These are phyloP conservation scores for Juglanconis oblonga DNA, from an alignment of 2,329 filamentous ascomycete genomes.

Conservation along the genomic window DNA sequence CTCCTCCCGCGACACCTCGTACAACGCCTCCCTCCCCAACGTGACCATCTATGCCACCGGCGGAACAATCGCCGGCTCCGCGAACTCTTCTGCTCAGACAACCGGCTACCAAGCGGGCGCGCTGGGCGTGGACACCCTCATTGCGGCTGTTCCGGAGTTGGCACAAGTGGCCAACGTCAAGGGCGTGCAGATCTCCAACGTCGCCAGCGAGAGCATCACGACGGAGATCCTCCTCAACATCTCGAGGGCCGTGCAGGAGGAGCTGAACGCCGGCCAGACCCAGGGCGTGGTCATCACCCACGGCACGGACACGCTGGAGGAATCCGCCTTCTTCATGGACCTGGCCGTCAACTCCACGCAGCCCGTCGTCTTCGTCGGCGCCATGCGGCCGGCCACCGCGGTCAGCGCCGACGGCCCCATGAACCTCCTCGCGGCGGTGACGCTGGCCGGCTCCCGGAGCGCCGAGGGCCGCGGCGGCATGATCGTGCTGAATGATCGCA, in stretches of 20 bases:
- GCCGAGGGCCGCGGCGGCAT: constrained; percentile 53
- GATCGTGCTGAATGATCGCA: constrained; percentile 61
- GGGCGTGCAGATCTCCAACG: constrained; percentile 50
- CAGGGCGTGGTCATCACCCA: constrained; percentile 59
- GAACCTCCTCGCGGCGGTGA: constrained; percentile 60
- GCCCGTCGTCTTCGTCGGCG: constrained; percentile 58
- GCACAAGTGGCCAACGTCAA: constrained; percentile 52
- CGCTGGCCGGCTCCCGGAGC: constrained; percentile 45
- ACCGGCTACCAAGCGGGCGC: constrained; percentile 40
- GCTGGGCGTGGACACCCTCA: constrained; percentile 47
- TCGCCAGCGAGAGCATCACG: constrained; percentile 47
- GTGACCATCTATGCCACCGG: constrained; percentile 57
- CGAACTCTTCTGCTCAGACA: constrained; percentile 43
- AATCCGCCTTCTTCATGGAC: constrained; percentile 62
- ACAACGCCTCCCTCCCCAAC: constrained; percentile 41
- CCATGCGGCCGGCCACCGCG: constrained; percentile 62
- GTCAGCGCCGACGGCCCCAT: constrained; percentile 61
- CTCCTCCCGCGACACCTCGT: constrained; percentile 2
- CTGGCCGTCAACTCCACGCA: constrained; percentile 54
- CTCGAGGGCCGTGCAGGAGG: constrained; percentile 44
- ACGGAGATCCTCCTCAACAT: constrained; percentile 46
- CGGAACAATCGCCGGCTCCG: constrained; percentile 57
- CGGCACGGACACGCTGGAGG: constrained; percentile 64
- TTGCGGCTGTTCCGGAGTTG: constrained; percentile 53
- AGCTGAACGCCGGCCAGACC: constrained; percentile 40